A percentile compares a stretch with the other conserved stretches of the same genome.
phyloP scores from a whole-genome alignment of 2,329 filamentous ascomycete genomes.

The Xylaria arbuscula region DNA sequence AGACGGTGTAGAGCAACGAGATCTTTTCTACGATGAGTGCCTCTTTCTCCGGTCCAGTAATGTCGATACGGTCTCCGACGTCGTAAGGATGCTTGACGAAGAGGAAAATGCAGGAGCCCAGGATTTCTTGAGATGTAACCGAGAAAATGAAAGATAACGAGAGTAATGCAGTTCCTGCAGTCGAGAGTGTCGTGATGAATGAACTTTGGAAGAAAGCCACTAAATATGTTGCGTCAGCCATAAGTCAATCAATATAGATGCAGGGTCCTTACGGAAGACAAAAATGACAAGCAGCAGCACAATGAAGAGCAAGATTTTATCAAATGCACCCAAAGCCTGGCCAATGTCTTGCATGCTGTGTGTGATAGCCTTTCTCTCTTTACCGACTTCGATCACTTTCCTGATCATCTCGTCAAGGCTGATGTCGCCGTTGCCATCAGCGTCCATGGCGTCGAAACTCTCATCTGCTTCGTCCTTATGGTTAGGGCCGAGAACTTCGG shows the following conservation, averaged over 20 bases:
- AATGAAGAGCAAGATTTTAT: constrained; percentile 84
- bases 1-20: constrained; percentile 91
- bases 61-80: constrained; percentile 92
- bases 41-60: constrained; percentile 66
- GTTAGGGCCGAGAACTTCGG: constrained; percentile 84
- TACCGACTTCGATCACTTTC: constrained; percentile 84
- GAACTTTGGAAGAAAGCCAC: constrained; percentile 89
- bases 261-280: constrained; percentile 73
- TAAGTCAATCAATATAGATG: not conserved
- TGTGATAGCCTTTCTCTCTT: constrained; percentile 86
- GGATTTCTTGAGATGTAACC: constrained; percentile 89
- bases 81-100: constrained; percentile 99
- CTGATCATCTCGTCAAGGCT: constrained; percentile 95
- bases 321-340: constrained; percentile 90
- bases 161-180: constrained; percentile 89
- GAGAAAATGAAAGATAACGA: constrained; percentile 98
- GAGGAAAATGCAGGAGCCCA: constrained; percentile 98
- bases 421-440: constrained; percentile 92
- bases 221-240: constrained; percentile 46
- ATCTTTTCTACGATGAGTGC: constrained; percentile 91
- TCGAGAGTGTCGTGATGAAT: constrained; percentile 86
- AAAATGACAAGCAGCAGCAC: constrained; percentile 84
- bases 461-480: constrained; percentile 85
- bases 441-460: constrained; percentile 82
- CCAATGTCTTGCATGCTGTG: constrained; percentile 98